A percentile compares a stretch with the other conserved stretches of the same genome.
Conservation (phyloP, 106 monocot species). For the Acanthochlamys bracteata region DNA sequence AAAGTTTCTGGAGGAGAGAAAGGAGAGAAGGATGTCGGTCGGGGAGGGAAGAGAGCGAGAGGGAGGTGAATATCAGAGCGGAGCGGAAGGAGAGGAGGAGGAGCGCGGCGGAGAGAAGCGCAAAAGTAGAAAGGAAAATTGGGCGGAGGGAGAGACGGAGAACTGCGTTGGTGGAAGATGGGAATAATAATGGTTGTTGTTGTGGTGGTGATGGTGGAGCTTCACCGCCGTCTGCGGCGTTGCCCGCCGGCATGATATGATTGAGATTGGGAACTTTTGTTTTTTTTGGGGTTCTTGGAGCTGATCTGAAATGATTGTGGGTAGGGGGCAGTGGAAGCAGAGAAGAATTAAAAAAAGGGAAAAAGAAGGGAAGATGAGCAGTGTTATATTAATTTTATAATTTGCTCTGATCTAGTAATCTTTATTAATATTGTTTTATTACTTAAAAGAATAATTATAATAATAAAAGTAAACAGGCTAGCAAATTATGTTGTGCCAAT, state of each 20-base stretch:
- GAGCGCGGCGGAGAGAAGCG: conserved; percentile 38
- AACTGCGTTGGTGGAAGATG: conserved; percentile 8
- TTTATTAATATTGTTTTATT: too few species aligned
- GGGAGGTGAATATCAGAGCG: conserved; percentile 40
- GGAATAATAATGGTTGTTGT: not conserved
- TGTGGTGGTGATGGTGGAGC: conserved; percentile 7
- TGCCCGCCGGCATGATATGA: not conserved
- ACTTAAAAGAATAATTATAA: too few species aligned
- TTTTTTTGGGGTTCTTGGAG: too few species aligned
- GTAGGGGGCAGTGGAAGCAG: too few species aligned
- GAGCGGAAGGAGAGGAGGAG: conserved; percentile 61
- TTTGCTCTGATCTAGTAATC: too few species aligned
- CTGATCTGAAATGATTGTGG: too few species aligned
- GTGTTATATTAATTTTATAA: too few species aligned
- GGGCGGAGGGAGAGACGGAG: conserved; percentile 24
- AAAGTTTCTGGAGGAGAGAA: conserved; percentile 26
- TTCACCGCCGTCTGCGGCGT: conserved; percentile 18
- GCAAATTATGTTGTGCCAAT: too few species aligned
- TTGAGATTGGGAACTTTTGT: too few species aligned
- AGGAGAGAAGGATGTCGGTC: conserved; percentile 42
- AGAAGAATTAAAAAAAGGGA: too few species aligned
- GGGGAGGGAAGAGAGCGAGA: conserved; percentile 31
- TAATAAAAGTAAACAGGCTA: too few species aligned
- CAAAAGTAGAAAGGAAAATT: conserved; percentile 29
- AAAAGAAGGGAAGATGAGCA: too few species aligned